A percentile compares a stretch with the other conserved stretches of the same genome.
phyloP scores from a whole-genome alignment of 75 land plant genomes.

The Gnetum montanum region DNA sequence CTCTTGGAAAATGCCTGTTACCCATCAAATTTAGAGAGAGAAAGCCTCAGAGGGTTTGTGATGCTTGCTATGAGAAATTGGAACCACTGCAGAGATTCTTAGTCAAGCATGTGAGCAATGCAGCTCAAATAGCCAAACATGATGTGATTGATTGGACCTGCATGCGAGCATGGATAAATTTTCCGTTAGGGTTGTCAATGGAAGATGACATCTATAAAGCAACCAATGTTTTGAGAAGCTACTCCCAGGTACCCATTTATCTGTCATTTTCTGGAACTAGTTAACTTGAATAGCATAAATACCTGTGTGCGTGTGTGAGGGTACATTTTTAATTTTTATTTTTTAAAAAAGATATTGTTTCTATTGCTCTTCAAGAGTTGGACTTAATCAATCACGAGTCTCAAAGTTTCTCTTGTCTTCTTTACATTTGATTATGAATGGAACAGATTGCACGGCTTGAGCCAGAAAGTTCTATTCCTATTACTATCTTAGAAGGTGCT shows the following conservation, averaged over 20 bases:
- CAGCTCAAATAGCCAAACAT: conserved; percentile 70
- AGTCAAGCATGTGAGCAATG: conserved; percentile 58
- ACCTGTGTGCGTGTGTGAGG: neutral
- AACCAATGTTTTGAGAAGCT: conserved; percentile 49
- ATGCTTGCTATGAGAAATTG: conserved; percentile 67
- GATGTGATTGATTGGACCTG: conserved; percentile 81
- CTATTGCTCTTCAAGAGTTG: neutral
- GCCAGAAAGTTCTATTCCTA: conserved; percentile 69
- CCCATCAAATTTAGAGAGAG: conserved; percentile 73
- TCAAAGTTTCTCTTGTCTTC: neutral
- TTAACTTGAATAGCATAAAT: neutral
- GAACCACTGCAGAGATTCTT: conserved; percentile 63
- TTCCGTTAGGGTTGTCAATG: conserved; percentile 76
- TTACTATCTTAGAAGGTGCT: conserved; percentile 53
- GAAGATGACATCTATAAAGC: conserved; percentile 83
- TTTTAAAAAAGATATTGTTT: neutral
- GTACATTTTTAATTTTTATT: neutral
- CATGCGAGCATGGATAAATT: conserved; percentile 70
- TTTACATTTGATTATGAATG: neutral
- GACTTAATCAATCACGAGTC: neutral
- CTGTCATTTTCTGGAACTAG: neutral
- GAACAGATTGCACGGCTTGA: conserved; percentile 30
- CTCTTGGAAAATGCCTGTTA: conserved; percentile 64
- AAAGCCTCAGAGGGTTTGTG: conserved; percentile 85
- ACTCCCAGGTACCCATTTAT: conserved; percentile 39